phyloP scores from a whole-genome alignment of 192 early-diverging fungal species.

The Coemansia sp. region DNA sequence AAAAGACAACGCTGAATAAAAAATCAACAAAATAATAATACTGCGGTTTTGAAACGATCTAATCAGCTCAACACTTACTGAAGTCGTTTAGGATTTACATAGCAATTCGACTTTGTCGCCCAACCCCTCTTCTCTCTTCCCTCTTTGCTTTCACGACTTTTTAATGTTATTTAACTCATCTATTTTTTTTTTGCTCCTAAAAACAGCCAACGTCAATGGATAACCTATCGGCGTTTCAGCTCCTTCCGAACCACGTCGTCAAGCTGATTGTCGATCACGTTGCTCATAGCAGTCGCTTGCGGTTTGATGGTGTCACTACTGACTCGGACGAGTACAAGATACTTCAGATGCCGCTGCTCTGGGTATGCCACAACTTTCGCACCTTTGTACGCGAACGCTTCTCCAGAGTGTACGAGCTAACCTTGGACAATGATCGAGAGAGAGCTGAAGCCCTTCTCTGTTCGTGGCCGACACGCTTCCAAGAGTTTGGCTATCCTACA shows the following conservation, averaged over 20 bases:
- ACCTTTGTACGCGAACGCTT: not conserved
- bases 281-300: not conserved
- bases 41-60: too few relatives aligned
- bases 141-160: too few relatives aligned
- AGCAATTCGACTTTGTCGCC: too few relatives aligned
- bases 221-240: not conserved
- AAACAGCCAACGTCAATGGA: not conserved
- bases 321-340: not conserved
- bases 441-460: not conserved
- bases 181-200: too few relatives aligned
- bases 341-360: not conserved
- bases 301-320: not conserved
- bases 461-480: not conserved
- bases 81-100: too few relatives aligned
- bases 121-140: too few relatives aligned
- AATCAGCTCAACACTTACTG: too few relatives aligned
- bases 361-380: conserved; percentile 3
- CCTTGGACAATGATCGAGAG: not conserved
- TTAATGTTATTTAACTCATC: too few relatives aligned
- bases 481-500: not conserved
- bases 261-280: not conserved
- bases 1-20: too few relatives aligned
- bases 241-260: not conserved
- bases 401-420: not conserved
- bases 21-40: too few relatives aligned